Evolutionary conservation across 257 asterid genomes (phyloP).

Genomic region (Salvia rosmarinus): DNA sequence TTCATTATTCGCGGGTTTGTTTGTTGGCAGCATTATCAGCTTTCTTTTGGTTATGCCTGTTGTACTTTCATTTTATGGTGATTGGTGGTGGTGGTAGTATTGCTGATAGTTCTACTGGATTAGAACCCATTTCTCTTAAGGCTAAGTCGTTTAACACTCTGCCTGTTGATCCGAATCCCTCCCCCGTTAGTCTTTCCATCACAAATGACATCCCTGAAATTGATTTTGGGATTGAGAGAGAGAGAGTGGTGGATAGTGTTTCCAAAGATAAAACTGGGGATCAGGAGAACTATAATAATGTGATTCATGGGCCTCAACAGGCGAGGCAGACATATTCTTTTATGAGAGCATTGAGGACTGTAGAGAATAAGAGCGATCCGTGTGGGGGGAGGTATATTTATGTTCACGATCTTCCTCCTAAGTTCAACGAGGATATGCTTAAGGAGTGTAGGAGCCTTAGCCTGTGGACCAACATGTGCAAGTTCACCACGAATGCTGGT

Average conservation of each 20-base stretch:
- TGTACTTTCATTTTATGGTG: slow-evolving; percentile 59
- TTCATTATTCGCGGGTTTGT: slow-evolving; percentile 57
- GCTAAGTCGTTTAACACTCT: slow-evolving; percentile 20
- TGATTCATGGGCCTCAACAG: not conserved
- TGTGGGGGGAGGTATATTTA: slow-evolving; percentile 68
- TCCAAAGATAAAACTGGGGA: slow-evolving; percentile 14
- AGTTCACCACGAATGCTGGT: slow-evolving; percentile 55
- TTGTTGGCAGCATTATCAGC: slow-evolving; percentile 56
- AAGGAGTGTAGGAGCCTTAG: slow-evolving; percentile 58
- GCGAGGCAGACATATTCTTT: slow-evolving; percentile 54
- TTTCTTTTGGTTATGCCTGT: slow-evolving; percentile 64
- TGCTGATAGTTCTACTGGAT: slow-evolving; percentile 35
- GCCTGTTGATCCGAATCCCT: slow-evolving; percentile 23
- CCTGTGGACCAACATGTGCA: slow-evolving; percentile 64
- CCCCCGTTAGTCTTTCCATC: slow-evolving; percentile 25
- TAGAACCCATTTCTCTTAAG: slow-evolving; percentile 38
- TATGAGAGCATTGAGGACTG: slow-evolving; percentile 67
- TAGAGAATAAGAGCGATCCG: slow-evolving; percentile 77
- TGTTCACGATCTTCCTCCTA: slow-evolving; percentile 56
- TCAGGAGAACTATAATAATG: slow-evolving; percentile 14
- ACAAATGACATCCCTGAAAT: slow-evolving; percentile 10
- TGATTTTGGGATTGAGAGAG: slow-evolving; percentile 22
- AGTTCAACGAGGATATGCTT: slow-evolving; percentile 58
- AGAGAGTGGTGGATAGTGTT: slow-evolving; percentile 1
- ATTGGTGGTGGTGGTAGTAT: slow-evolving; percentile 45